These are phyloP conservation scores for Aureobasidium melanogenum DNA, from an alignment of 2,329 filamentous ascomycete species.

Conservation along the genomic window DNA sequence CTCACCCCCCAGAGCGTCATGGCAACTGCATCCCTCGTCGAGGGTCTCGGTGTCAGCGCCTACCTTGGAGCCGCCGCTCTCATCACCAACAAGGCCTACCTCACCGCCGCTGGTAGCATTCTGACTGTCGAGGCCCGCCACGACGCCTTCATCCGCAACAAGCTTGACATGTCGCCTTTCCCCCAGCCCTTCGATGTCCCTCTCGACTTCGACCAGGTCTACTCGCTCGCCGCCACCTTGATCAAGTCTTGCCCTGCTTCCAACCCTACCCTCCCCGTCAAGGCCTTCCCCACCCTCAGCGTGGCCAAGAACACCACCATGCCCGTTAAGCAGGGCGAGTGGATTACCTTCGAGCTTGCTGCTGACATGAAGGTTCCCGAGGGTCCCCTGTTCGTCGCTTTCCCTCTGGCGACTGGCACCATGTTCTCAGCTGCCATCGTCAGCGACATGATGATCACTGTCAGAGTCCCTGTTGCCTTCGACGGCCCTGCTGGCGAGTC, in stretches of 20 bases:
- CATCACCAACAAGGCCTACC: conserved; percentile 49
- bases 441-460: neutral
- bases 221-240: conserved; percentile 55
- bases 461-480: conserved; percentile 13
- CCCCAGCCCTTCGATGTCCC: conserved; percentile 53
- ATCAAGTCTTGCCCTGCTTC: conserved; percentile 48
- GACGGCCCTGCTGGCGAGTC: conserved; percentile 19
- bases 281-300: conserved; percentile 27
- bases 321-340: conserved; percentile 13
- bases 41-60: conserved; percentile 50
- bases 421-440: conserved; percentile 16
- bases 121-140: conserved; percentile 58
- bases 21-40: conserved; percentile 44
- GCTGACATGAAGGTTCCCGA: conserved; percentile 15
- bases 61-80: conserved; percentile 55
- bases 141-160: conserved; percentile 47
- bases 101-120: conserved; percentile 54
- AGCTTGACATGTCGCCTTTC: conserved; percentile 42
- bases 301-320: conserved; percentile 6
- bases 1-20: conserved; percentile 39
- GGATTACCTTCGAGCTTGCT: conserved; percentile 18
- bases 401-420: conserved; percentile 18
- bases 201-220: conserved; percentile 50
- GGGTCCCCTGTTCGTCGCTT: conserved; percentile 20
- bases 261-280: conserved; percentile 51